Conservation (phyloP, 305 asterid species). For the Ajuga reptans region DNA sequence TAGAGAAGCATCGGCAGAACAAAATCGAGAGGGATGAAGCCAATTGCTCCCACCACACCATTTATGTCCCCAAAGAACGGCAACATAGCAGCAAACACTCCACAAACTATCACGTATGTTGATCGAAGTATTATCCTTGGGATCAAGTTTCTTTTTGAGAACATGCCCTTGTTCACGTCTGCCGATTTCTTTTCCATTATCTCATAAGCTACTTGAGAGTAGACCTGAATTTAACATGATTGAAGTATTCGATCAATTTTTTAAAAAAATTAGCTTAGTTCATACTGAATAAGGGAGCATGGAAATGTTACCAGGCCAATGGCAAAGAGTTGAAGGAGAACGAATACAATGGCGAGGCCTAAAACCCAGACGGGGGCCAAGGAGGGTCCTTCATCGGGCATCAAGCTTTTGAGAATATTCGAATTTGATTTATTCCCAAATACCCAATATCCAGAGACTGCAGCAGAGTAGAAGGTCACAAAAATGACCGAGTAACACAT, state of each 20-base stretch:
- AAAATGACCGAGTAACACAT: constrained; percentile 73
- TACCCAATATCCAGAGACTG: constrained; percentile 78
- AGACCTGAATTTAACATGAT: constrained; percentile 36
- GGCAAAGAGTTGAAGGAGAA: constrained; percentile 82
- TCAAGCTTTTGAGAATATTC: constrained; percentile 68
- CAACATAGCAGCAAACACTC: constrained; percentile 77
- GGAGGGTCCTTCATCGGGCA: constrained; percentile 72
- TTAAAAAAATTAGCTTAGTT: background rate
- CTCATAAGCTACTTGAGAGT: constrained; percentile 90
- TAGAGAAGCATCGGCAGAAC: constrained; percentile 88
- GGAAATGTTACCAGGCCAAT: constrained; percentile 63
- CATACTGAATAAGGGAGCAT: background rate
- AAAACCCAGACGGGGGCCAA: constrained; percentile 70
- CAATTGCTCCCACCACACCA: constrained; percentile 76
- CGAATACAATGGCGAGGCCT: constrained; percentile 54
- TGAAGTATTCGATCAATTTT: background rate
- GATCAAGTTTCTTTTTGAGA: constrained; percentile 67
- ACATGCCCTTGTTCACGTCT: constrained; percentile 57
- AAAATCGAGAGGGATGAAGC: constrained; percentile 90
- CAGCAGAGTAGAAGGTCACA: constrained; percentile 70
- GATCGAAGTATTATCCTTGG: constrained; percentile 76
- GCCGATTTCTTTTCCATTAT: constrained; percentile 87
- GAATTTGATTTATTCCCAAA: constrained; percentile 73
- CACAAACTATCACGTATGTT: constrained; percentile 52
- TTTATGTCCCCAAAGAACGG: constrained; percentile 93